phyloP scores from a whole-genome alignment of 306 rosid genomes.

The Pyrus bretschneideri region DNA sequence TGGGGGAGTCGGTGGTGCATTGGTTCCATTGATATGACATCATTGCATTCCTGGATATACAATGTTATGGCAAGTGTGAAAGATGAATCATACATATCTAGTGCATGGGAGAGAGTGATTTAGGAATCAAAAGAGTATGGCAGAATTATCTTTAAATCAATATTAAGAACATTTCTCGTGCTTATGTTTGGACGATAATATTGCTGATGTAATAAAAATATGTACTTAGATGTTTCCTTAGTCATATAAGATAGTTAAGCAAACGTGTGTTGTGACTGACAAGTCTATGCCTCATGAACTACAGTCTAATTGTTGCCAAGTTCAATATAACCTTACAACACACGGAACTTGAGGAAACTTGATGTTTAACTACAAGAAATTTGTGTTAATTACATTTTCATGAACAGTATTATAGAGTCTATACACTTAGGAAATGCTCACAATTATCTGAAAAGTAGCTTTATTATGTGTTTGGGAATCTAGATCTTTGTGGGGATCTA shows the following conservation, averaged over 20 bases:
- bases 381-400: neutral
- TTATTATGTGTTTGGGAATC: neutral
- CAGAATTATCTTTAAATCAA: neutral
- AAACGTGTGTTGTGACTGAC: neutral
- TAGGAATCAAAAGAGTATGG: neutral
- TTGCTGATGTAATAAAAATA: neutral
- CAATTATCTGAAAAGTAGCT: neutral
- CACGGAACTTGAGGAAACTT: neutral
- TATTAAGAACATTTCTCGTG: neutral
- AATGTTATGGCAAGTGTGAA: neutral
- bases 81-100: neutral
- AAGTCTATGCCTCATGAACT: neutral
- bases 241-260: neutral
- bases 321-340: neutral
- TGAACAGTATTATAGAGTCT: neutral
- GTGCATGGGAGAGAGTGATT: neutral
- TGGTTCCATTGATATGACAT: neutral
- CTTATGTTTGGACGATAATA: neutral
- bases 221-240: neutral
- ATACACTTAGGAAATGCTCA: neutral
- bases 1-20: neutral
- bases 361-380: neutral
- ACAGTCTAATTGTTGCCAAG: neutral
- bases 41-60: neutral
- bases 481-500: conserved; percentile 8